Conservation (phyloP, 1,139 yeast species). For the Tardiomyces blankii region DNA sequence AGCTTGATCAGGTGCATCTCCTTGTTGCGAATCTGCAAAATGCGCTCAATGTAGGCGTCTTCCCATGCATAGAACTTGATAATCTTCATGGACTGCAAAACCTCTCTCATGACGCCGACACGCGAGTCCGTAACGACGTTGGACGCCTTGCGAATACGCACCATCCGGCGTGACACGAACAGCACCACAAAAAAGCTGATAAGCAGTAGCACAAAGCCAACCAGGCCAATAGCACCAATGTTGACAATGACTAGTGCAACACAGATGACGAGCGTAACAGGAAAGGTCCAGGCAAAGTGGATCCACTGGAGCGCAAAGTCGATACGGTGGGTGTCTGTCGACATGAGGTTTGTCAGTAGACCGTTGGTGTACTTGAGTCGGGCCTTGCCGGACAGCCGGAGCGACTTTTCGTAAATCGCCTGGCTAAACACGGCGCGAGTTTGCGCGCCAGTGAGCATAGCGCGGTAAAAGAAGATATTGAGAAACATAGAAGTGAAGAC, state of each 20-base stretch:
- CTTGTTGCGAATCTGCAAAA: slow-evolving; percentile 34
- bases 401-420: slow-evolving; percentile 52
- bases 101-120: slow-evolving; percentile 51
- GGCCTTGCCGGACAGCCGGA: slow-evolving; percentile 44
- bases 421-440: slow-evolving; percentile 56
- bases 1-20: slow-evolving; percentile 30
- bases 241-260: slow-evolving; percentile 54
- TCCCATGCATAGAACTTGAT: slow-evolving; percentile 76
- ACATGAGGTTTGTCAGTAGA: slow-evolving; percentile 56
- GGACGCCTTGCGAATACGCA: slow-evolving; percentile 33
- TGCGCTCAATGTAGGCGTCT: slow-evolving; percentile 38
- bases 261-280: slow-evolving; percentile 49
- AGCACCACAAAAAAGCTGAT: slow-evolving; percentile 20
- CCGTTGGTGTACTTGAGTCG: slow-evolving; percentile 50
- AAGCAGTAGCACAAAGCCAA: slow-evolving; percentile 40
- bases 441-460: slow-evolving; percentile 58
- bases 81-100: slow-evolving; percentile 52
- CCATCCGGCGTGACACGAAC: slow-evolving; percentile 29
- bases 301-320: slow-evolving; percentile 63
- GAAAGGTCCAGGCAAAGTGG: slow-evolving; percentile 54
- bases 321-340: slow-evolving; percentile 65
- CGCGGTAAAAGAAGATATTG: slow-evolving; percentile 52
- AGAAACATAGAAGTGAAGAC: slow-evolving; percentile 39
- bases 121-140: slow-evolving; percentile 44
- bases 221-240: slow-evolving; percentile 60